Conservation (phyloP, 441 rosid genomes). For the Erodium moschatum region DNA sequence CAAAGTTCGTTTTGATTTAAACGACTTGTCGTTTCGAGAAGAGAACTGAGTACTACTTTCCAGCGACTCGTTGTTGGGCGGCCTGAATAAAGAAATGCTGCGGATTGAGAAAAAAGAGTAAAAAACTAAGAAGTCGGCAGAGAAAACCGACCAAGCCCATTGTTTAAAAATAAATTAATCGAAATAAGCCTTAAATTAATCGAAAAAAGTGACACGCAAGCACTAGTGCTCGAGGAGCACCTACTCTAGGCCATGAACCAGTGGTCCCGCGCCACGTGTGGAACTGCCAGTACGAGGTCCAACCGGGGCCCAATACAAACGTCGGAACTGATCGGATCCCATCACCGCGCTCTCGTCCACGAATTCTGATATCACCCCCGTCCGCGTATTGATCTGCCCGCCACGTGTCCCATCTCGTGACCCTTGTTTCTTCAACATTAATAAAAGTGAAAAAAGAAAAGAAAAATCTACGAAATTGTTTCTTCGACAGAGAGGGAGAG, state of each 20-base stretch:
- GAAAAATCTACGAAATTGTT: background rate
- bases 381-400: background rate
- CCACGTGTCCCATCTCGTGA: slow-evolving; percentile 8
- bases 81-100: background rate
- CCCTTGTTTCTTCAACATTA: background rate
- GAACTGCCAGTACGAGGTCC: background rate
- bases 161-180: background rate
- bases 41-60: background rate
- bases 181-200: no score
- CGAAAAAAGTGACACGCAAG: background rate
- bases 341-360: slow-evolving; percentile 9
- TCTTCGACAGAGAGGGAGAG: background rate
- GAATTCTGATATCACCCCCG: slow-evolving; percentile 1
- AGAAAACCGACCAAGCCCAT: background rate
- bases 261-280: background rate
- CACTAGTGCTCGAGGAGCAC: background rate
- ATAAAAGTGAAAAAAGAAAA: background rate
- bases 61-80: background rate
- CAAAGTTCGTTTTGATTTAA: background rate
- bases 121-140: background rate
- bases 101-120: background rate
- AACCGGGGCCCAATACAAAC: slow-evolving; percentile 4
- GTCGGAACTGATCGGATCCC: slow-evolving; percentile 7
- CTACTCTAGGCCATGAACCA: no score
- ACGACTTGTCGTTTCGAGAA: background rate